phyloP scores from a whole-genome alignment of 2,329 filamentous ascomycete genomes.

The Talaromyces islandicus region DNA sequence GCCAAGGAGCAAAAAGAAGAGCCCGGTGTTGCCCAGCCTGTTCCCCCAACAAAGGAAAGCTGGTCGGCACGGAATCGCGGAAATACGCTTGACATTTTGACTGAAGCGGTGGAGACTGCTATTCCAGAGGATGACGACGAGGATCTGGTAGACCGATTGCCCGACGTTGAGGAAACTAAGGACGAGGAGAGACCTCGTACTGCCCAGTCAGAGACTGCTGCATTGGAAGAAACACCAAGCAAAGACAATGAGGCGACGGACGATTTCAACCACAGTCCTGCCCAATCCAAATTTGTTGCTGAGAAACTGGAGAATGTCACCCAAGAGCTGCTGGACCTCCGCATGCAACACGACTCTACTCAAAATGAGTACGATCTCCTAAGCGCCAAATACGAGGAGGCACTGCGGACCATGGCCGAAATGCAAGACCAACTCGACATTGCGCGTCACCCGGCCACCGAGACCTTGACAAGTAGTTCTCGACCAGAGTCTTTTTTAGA shows the following conservation, averaged over 20 bases:
- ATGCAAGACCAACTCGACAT: constrained; percentile 79
- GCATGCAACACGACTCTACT: constrained; percentile 82
- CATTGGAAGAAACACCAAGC: constrained; percentile 28
- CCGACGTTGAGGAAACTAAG: constrained; percentile 22
- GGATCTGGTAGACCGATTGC: constrained; percentile 28
- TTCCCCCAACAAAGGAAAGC: constrained; percentile 14
- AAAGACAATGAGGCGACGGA: constrained; percentile 18
- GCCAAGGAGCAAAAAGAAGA: constrained; percentile 33
- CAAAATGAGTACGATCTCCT: constrained; percentile 75
- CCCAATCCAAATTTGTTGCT: constrained; percentile 77
- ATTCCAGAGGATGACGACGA: constrained; percentile 42
- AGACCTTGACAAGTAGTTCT: constrained; percentile 32
- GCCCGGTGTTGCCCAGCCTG: background rate
- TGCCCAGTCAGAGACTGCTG: constrained; percentile 26
- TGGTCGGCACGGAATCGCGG: constrained; percentile 25
- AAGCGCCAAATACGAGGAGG: constrained; percentile 84
- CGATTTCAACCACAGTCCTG: constrained; percentile 58
- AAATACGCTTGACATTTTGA: constrained; percentile 36
- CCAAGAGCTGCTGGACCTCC: constrained; percentile 84
- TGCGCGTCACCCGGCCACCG: constrained; percentile 55
- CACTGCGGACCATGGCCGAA: constrained; percentile 72
- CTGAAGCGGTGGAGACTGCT: constrained; percentile 39
- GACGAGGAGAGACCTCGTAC: constrained; percentile 13
- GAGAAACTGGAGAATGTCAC: constrained; percentile 90
- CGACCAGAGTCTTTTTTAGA: constrained; percentile 81